Conservation (phyloP, 225 moss, liverwort and hornwort species). For the Thuidium tamariscinum region DNA sequence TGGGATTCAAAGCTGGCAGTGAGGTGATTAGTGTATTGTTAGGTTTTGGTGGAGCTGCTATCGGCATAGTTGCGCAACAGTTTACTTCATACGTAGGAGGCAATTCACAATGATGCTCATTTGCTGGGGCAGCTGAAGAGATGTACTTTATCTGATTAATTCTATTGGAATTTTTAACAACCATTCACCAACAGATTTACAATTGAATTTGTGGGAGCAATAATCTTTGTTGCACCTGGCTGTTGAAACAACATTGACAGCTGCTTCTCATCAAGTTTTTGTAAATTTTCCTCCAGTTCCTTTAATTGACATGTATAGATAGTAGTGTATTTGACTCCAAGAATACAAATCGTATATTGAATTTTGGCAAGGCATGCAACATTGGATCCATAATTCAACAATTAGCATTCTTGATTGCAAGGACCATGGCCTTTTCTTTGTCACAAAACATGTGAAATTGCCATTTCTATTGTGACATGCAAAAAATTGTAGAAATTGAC, state of each 20-base stretch:
- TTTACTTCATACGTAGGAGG: slow-evolving; percentile 42
- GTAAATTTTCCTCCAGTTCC: neutral
- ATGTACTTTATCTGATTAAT: neutral
- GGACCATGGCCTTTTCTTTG: too few species aligned
- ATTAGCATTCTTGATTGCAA: neutral
- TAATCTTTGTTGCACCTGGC: neutral
- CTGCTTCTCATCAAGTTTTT: neutral
- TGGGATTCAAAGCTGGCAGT: slow-evolving; percentile 86
- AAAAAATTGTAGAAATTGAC: too few species aligned
- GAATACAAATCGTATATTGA: neutral
- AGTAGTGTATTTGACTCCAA: too few species aligned
- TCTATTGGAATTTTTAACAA: neutral
- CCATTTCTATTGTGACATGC: too few species aligned
- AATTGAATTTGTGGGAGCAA: neutral
- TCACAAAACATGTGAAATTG: too few species aligned
- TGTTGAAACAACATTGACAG: neutral
- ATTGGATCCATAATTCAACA: neutral
- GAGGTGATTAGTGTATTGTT: slow-evolving; percentile 69
- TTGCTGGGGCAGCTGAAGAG: neutral
- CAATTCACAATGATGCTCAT: neutral
- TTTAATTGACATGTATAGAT: neutral
- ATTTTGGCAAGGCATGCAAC: neutral
- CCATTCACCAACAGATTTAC: neutral
- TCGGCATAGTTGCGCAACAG: slow-evolving; percentile 91
- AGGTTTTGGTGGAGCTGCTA: slow-evolving; percentile 73